A percentile compares a stretch with the other conserved stretches of the same genome.
Evolutionary conservation across 2,329 filamentous ascomycete species (phyloP).

Genomic region (Trichoderma hamatum): DNA sequence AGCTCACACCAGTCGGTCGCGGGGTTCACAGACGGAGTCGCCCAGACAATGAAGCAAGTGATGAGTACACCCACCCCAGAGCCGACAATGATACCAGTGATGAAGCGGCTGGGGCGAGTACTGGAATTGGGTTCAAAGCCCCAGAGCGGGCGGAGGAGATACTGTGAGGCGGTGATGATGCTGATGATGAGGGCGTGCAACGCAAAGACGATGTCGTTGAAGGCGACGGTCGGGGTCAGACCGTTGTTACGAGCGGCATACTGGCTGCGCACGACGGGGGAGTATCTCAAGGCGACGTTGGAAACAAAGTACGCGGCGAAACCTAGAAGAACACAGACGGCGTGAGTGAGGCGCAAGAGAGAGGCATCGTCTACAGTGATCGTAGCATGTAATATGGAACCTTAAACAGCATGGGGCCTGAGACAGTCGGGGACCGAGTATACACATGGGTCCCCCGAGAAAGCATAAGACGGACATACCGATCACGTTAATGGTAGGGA

Average conservation of each 20-base stretch:
- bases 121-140: slow-evolving; percentile 65
- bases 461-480: slow-evolving; percentile 44
- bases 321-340: slow-evolving; percentile 47
- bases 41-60: slow-evolving; percentile 52
- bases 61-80: slow-evolving; percentile 63
- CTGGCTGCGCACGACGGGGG: slow-evolving; percentile 73
- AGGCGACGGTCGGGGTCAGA: slow-evolving; percentile 78
- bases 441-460: neutral
- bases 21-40: slow-evolving; percentile 43
- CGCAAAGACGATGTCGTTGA: slow-evolving; percentile 91
- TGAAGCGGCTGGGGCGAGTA: slow-evolving; percentile 61
- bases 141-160: slow-evolving; percentile 73
- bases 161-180: slow-evolving; percentile 74
- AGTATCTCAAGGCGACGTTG: slow-evolving; percentile 76
- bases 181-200: slow-evolving; percentile 77
- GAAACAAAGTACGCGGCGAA: slow-evolving; percentile 77
- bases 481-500: slow-evolving; percentile 72
- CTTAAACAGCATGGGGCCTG: neutral
- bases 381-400: neutral
- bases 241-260: slow-evolving; percentile 80
- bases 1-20: slow-evolving; percentile 61
- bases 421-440: neutral
- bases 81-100: slow-evolving; percentile 71
- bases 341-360: neutral
- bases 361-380: neutral